Evolutionary conservation across 495 filamentous ascomycete species (phyloP).

Genomic region (Neurospora tetraspora): DNA sequence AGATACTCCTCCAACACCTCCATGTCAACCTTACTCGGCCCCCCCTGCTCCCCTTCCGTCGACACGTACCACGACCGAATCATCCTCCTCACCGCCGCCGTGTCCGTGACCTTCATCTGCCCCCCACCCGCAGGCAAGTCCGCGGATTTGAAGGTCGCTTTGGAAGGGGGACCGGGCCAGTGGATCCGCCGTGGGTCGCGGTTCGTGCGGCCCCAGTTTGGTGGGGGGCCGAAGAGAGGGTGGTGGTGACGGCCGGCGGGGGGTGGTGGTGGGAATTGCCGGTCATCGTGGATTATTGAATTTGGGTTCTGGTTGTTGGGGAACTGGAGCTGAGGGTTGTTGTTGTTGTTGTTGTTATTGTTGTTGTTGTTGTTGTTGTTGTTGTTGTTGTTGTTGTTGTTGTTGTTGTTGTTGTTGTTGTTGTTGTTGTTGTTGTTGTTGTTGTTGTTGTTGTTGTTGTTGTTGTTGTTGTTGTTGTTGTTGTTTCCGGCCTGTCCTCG

Average conservation of each 20-base stretch:
- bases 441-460: neutral
- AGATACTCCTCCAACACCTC: conserved; percentile 59
- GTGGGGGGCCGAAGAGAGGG: conserved; percentile 1
- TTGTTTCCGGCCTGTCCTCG: neutral
- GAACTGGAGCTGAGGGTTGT: neutral
- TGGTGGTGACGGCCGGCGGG: neutral
- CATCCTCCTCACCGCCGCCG: conserved; percentile 21
- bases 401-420: neutral
- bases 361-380: neutral
- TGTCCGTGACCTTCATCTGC: neutral
- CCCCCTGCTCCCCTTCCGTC: conserved; percentile 48
- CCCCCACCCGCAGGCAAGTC: neutral
- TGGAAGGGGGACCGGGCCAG: neutral
- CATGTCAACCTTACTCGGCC: conserved; percentile 68
- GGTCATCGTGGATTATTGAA: neutral
- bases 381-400: neutral
- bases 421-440: neutral
- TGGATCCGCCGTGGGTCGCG: neutral
- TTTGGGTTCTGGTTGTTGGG: neutral
- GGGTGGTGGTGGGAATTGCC: conserved; percentile 7
- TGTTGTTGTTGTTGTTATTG: neutral
- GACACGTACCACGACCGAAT: conserved; percentile 56
- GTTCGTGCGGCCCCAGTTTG: neutral
- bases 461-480: neutral
- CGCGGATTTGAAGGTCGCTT: neutral